Evolutionary conservation across 495 filamentous ascomycete species (phyloP), one percentile per base, ranked within the genome.

Genomic region (Halenospora varia): DNA sequence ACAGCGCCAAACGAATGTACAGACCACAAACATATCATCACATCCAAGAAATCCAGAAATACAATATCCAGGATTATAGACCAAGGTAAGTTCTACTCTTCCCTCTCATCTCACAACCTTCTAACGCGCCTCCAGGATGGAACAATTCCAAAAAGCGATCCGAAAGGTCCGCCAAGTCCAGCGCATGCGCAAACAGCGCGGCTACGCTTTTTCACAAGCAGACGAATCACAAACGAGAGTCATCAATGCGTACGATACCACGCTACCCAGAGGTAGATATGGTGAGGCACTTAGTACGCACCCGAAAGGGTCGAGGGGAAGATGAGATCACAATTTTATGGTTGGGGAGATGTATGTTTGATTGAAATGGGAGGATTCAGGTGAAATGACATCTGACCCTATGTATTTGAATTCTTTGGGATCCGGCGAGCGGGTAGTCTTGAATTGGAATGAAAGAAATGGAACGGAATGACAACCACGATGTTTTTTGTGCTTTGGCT

Each of bases 61-160:
- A 96, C 75, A 99, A 99, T 66, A 95, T 99, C 53, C 95, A 97
- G 72, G 95, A 99, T 75, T 99, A 99, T 70, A 81, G 95, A 59
- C 94, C 94, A 42, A 78, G 93, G 81, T 88, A 82, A 53, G 75
- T 55, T 24, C n/a, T 26, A 25, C 20, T 26, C 25, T 41, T 1
- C 22, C 19, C 39, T 44, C 10, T 40, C 17, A 25, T 22, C 41
- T 66, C 61, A 52, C 53, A n/a, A 17, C 41, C 35, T 25, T 51
- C 53, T 51, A 25, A 52, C 47, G 6, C 10, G 10, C 59, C 11
- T 45, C 39, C 65, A 90, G 88, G 40, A 99, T 99, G 94, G 94
- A 99, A 71, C 94, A 99, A 73, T 99, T 99, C 82, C 94, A 99
- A 73, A 99, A 99, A 73, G 94, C 94, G 23, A 97, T 99, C 67